A percentile compares a stretch with the other conserved stretches of the same genome.
These are phyloP conservation scores for Dendrobium huoshanense DNA, from an alignment of 106 monocot genomes.

Conservation along the genomic window DNA sequence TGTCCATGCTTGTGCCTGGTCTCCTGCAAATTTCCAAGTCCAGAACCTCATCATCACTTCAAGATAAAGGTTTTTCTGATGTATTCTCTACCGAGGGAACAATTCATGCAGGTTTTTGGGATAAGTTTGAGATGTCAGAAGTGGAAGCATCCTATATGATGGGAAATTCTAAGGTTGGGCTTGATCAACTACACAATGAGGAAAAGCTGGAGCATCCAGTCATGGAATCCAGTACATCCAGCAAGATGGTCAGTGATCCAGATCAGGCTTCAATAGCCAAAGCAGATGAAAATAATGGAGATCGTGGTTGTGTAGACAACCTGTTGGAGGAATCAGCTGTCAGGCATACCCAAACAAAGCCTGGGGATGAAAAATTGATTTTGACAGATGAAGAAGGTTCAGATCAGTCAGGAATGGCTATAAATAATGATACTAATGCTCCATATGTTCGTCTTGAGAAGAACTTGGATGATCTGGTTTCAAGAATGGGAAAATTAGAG, in stretches of 20 bases:
- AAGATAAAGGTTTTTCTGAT: constrained; percentile 20
- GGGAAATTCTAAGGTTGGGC: not conserved
- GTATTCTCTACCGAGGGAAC: constrained; percentile 7
- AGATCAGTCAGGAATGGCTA: constrained; percentile 11
- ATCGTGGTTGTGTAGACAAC: constrained; percentile 24
- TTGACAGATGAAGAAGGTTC: not conserved
- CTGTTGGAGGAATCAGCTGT: constrained; percentile 29
- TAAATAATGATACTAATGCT: constrained; percentile 18
- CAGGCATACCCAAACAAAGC: not conserved
- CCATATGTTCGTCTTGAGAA: constrained; percentile 33
- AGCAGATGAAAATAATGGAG: constrained; percentile 19
- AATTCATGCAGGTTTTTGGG: constrained; percentile 12
- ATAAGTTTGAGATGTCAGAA: not conserved
- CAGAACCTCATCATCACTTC: constrained; percentile 11
- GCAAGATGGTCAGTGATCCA: constrained; percentile 9
- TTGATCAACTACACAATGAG: not conserved
- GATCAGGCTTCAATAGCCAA: constrained; percentile 10
- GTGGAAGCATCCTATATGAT: constrained; percentile 6
- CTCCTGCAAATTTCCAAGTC: constrained; percentile 65
- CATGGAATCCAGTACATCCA: not conserved
- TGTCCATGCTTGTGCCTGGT: constrained; percentile 74
- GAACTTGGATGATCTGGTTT: constrained; percentile 51
- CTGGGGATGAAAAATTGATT: not conserved
- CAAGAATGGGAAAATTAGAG: constrained; percentile 67
- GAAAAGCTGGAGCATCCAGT: not conserved